phyloP scores from a whole-genome alignment of 768 basidiomycete species.

The Leccinum pellstonianum region DNA sequence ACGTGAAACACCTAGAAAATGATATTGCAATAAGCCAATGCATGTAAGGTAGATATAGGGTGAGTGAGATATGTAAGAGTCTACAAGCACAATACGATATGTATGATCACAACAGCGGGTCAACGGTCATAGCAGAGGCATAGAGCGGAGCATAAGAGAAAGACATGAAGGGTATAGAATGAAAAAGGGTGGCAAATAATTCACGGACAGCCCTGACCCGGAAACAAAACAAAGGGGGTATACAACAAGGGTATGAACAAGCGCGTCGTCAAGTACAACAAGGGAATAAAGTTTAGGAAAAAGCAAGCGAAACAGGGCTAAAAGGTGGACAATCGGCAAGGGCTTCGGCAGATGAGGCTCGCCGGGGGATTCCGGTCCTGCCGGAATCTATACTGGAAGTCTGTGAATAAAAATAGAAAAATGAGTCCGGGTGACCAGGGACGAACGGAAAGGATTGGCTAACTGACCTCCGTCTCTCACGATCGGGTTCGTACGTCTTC shows the following conservation, averaged over 20 bases:
- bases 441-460: background rate
- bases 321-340: slow-evolving; percentile 62
- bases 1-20: background rate
- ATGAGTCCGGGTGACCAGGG: slow-evolving; percentile 6
- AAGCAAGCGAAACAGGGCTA: slow-evolving; percentile 22
- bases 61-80: slow-evolving; percentile 15
- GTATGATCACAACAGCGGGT: slow-evolving; percentile 14
- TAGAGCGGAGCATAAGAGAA: slow-evolving; percentile 17
- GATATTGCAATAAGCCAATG: slow-evolving; percentile 14
- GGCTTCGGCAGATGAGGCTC: slow-evolving; percentile 41
- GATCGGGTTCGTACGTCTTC: slow-evolving; percentile 58
- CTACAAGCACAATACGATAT: slow-evolving; percentile 26
- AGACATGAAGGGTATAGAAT: slow-evolving; percentile 22
- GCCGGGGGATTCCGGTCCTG: slow-evolving; percentile 46
- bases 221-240: slow-evolving; percentile 5
- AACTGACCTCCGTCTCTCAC: slow-evolving; percentile 53
- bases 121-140: slow-evolving; percentile 15
- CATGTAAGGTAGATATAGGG: slow-evolving; percentile 22
- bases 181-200: slow-evolving; percentile 2
- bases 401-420: slow-evolving; percentile 24
- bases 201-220: background rate
- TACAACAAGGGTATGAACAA: slow-evolving; percentile 20
- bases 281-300: slow-evolving; percentile 17
- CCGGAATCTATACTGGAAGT: slow-evolving; percentile 66
- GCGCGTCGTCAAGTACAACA: slow-evolving; percentile 24